Percentiles rank a stretch among this genome's conserved stretches.
Conservation (phyloP, 1,284 basidiomycete species). For the Fomitiporia mediterranea region DNA sequence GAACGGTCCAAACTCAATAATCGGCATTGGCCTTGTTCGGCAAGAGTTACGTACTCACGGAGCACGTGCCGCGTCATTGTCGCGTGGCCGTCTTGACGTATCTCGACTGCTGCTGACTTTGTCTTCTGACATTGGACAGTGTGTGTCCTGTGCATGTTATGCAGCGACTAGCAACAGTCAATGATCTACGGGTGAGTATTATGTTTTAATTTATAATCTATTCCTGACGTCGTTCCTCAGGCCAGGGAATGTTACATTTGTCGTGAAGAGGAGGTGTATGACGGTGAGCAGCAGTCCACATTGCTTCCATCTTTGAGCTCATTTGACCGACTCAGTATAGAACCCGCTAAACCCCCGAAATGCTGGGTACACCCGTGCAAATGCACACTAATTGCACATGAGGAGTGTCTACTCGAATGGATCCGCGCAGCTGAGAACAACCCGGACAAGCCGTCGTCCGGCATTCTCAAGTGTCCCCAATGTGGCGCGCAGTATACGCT, state of each 20-base stretch:
- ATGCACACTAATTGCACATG: conserved; percentile 76
- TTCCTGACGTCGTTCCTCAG: conserved; percentile 29
- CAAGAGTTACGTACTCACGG: neutral
- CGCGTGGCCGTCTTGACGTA: too few relatives aligned
- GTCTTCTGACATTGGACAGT: neutral
- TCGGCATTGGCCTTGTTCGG: neutral
- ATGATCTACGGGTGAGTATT: conserved; percentile 14
- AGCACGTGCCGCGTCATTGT: neutral
- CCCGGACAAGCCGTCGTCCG: conserved; percentile 40
- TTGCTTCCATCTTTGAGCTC: neutral
- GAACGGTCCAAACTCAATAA: neutral
- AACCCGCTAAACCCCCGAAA: conserved; percentile 41
- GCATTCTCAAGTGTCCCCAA: conserved; percentile 75
- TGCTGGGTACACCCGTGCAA: conserved; percentile 74
- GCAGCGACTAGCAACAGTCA: conserved; percentile 12
- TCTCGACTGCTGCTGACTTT: too few relatives aligned
- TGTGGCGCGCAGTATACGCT: conserved; percentile 63
- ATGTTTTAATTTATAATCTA: neutral
- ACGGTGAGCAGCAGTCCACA: conserved; percentile 36
- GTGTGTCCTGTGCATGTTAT: neutral
- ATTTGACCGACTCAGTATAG: conserved; percentile 28
- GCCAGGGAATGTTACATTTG: conserved; percentile 77
- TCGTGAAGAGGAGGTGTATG: conserved; percentile 61
- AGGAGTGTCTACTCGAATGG: conserved; percentile 72
- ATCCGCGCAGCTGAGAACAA: conserved; percentile 61